A percentile compares a stretch with the other conserved stretches of the same genome.
phyloP scores from a whole-genome alignment of 805 yeast species.

The Phaffomyces antillensis region DNA sequence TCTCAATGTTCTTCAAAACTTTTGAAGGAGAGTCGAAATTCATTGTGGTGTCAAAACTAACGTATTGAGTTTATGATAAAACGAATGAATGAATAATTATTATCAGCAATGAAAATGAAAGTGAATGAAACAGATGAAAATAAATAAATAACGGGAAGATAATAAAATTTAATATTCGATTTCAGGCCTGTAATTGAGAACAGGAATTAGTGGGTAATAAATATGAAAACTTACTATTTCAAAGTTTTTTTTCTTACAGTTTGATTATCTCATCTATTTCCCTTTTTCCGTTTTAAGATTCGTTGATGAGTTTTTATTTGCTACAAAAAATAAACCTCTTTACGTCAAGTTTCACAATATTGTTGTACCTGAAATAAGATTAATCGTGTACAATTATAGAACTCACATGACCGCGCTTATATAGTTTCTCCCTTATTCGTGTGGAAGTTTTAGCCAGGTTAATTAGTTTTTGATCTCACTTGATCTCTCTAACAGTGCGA shows the following conservation, averaged over 20 bases:
- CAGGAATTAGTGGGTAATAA: too few species aligned
- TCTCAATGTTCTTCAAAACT: constrained; percentile 17
- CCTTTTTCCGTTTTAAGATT: constrained; percentile 3
- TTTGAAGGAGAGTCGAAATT: constrained; percentile 19
- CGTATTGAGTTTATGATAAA: background rate
- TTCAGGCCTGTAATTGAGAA: too few species aligned
- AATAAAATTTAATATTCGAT: background rate
- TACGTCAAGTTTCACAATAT: too few species aligned
- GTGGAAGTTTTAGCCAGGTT: too few species aligned
- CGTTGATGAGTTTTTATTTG: background rate
- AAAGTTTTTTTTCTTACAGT: background rate
- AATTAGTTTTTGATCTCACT: too few species aligned
- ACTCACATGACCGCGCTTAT: too few species aligned
- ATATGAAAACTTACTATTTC: too few species aligned
- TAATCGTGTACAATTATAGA: too few species aligned
- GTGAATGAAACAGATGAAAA: background rate
- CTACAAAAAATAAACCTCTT: background rate
- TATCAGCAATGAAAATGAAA: background rate
- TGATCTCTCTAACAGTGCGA: too few species aligned
- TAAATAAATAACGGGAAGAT: background rate
- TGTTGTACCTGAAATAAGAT: too few species aligned
- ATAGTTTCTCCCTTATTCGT: too few species aligned
- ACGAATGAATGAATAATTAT: background rate
- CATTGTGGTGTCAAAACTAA: constrained; percentile 4
- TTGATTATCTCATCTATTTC: constrained; percentile 1